Conservation (phyloP, 2,329 filamentous ascomycete genomes). For the Teratosphaeria destructans region DNA sequence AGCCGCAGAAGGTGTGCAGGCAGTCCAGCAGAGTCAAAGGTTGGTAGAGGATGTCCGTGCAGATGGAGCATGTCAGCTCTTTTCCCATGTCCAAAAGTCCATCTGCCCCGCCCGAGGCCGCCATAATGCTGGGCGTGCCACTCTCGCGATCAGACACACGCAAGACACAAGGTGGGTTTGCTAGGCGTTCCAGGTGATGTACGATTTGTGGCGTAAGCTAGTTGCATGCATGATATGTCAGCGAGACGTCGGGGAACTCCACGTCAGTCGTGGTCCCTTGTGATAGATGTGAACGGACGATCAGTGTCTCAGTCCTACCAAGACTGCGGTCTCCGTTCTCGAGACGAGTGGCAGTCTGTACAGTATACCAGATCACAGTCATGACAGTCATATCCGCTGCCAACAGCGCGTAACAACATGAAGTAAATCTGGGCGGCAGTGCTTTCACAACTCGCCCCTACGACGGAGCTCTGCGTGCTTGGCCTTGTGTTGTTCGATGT, state of each 20-base stretch:
- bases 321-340: neutral
- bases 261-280: neutral
- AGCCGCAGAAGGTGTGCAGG: constrained; percentile 72
- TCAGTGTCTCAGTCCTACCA: neutral
- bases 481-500: too few relatives aligned
- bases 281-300: neutral
- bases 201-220: neutral
- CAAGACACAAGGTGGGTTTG: neutral
- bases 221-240: constrained; percentile 1
- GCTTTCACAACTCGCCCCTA: neutral
- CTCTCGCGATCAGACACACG: neutral
- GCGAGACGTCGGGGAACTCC: neutral
- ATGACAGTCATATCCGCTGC: neutral
- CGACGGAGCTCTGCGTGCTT: too few relatives aligned
- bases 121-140: neutral
- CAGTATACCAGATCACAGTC: neutral
- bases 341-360: too few relatives aligned
- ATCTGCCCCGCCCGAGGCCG: constrained; percentile 1
- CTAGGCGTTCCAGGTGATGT: neutral
- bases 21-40: constrained; percentile 31
- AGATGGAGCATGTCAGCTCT: constrained; percentile 56
- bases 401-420: neutral
- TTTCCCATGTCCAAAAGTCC: constrained; percentile 61
- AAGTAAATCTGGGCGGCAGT: neutral
- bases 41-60: constrained; percentile 58